Evolutionary conservation across 345 rosid species (phyloP).

Genomic region (Bruguiera parviflora): DNA sequence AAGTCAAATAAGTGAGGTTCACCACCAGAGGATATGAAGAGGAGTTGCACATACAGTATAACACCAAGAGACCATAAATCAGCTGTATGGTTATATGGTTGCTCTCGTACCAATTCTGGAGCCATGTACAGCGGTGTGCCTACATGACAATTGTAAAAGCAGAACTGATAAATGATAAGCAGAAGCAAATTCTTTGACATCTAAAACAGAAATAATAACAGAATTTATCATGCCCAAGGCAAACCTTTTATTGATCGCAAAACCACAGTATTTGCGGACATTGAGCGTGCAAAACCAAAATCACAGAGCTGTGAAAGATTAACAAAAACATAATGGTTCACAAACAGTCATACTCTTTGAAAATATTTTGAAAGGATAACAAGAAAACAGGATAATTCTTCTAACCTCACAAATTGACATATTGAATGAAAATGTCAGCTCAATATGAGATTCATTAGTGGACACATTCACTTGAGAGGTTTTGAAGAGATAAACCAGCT

Average conservation of each 20-base stretch:
- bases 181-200: conserved; percentile 6
- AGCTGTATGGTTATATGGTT: conserved; percentile 97
- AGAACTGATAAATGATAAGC: background rate
- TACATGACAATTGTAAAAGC: conserved; percentile 31
- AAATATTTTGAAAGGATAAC: background rate
- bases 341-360: background rate
- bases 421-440: too few relatives aligned
- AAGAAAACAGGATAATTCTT: too few relatives aligned
- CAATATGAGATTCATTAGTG: background rate
- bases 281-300: conserved; percentile 99
- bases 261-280: conserved; percentile 96
- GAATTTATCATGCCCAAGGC: background rate
- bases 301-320: conserved; percentile 72
- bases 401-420: too few relatives aligned
- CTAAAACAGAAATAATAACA: background rate
- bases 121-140: conserved; percentile 99
- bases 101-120: conserved; percentile 92
- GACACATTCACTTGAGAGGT: background rate
- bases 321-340: conserved; percentile 13
- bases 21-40: background rate
- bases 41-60: conserved; percentile 59
- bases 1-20: background rate
- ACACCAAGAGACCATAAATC: conserved; percentile 99
- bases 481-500: background rate
- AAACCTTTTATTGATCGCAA: conserved; percentile 92